Base-by-base conservation (phyloP, 1,139 yeast genomes). In the Yamadazyma triangularis region DNA sequence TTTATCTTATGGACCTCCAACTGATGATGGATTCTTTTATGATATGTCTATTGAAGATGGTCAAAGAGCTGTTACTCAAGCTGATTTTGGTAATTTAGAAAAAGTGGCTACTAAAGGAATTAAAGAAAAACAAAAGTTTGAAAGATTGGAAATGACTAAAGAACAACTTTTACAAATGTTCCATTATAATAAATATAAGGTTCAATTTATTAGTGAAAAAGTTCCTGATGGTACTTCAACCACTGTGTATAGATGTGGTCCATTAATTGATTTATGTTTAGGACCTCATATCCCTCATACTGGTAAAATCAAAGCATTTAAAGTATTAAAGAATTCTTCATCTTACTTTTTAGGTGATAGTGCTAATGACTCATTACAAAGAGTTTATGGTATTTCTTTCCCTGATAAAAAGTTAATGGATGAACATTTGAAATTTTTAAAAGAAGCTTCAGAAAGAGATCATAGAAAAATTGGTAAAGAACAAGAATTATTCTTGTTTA, bases 251-350 rank as follows among this genome's bases (percentile, higher is more conserved):
- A 80, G 96, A 68, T 91, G 97, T 69, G 99, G 99, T 50, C 88
- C 96, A 28, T 77, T 93, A 60, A 91, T 93, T 51, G 99, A 93
- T 64, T 76, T 93, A 60, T 93, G 99, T 76, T 74, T 86, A 39
- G 99, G 99, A 47, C 99, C 99, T 30, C 99, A 93, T 58, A 84
- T 93, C 44, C 96, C 97, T 38, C 95, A 91, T 64, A 88, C 98
- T 27, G 98, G 98, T 42, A 83, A 85, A 59, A 87, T 93, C 53
- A 93, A 93, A 74, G 85, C 96, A 29, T 79, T 89, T 69, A 91
- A 91, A 64, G 77, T 93, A 31, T 73, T 93, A 64, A 93, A 93
- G 69, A 91, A 91, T 70, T 91, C 97, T 15, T 82, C 97, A 2
- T 88, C 96, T 31, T 93, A 93, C 67, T 93, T 93, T 73, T 69